A percentile compares a stretch with the other conserved stretches of the same genome.
These are phyloP conservation scores for Penicillium sp. DNA, from an alignment of 2,329 filamentous ascomycete species.

Conservation along the genomic window DNA sequence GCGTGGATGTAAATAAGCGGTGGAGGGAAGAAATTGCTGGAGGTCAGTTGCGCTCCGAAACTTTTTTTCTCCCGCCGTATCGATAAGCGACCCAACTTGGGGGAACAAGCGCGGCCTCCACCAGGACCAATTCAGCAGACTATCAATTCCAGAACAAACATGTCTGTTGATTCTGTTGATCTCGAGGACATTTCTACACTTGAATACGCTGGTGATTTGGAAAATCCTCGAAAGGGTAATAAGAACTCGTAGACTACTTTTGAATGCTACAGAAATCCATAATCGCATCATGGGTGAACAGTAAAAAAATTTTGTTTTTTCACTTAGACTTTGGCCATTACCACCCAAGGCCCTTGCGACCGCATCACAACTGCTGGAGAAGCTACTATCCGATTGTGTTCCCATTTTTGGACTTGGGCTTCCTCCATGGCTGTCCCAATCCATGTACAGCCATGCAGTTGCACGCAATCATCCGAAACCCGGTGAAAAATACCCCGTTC, in stretches of 20 bases:
- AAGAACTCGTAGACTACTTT: slow-evolving; percentile 6
- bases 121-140: neutral
- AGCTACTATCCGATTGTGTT: slow-evolving; percentile 43
- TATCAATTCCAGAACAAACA: neutral
- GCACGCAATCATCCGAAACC: slow-evolving; percentile 46
- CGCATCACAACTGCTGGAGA: slow-evolving; percentile 46
- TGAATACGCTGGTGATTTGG: neutral
- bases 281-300: slow-evolving; percentile 10
- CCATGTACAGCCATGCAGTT: slow-evolving; percentile 46
- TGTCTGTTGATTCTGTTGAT: neutral
- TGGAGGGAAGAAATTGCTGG: slow-evolving; percentile 68
- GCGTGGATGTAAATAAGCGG: slow-evolving; percentile 9
- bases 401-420: slow-evolving; percentile 41
- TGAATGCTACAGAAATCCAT: slow-evolving; percentile 6
- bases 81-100: slow-evolving; percentile 33
- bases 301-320: slow-evolving; percentile 29
- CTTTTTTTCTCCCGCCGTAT: slow-evolving; percentile 36
- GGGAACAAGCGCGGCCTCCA: slow-evolving; percentile 2
- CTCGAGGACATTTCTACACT: neutral
- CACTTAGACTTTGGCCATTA: slow-evolving; percentile 29
- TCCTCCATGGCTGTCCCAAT: slow-evolving; percentile 40
- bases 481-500: slow-evolving; percentile 43
- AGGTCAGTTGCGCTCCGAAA: slow-evolving; percentile 60
- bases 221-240: neutral
- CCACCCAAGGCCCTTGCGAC: slow-evolving; percentile 39